These are phyloP conservation scores for Fusarium multiceps DNA, from an alignment of 2,329 filamentous ascomycete genomes.

Conservation along the genomic window DNA sequence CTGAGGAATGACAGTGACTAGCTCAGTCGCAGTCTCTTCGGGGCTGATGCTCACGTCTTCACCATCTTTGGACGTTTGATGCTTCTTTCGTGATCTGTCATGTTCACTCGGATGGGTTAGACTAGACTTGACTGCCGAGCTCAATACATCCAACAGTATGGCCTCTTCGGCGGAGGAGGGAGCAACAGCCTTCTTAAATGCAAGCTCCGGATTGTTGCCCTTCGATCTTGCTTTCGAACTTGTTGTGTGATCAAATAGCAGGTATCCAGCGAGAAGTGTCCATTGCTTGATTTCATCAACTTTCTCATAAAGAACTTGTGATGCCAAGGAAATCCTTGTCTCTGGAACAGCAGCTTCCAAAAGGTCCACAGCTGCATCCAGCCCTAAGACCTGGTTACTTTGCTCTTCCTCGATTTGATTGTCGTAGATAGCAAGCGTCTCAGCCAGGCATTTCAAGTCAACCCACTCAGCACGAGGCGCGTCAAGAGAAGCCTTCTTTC, in stretches of 20 bases:
- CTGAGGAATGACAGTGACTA: slow-evolving; percentile 83
- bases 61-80: slow-evolving; percentile 72
- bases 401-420: slow-evolving; percentile 71
- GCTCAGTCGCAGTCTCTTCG: slow-evolving; percentile 80
- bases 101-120: slow-evolving; percentile 75
- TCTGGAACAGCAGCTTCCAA: slow-evolving; percentile 75
- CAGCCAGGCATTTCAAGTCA: slow-evolving; percentile 88
- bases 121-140: slow-evolving; percentile 80
- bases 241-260: slow-evolving; percentile 89
- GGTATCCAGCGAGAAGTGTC: slow-evolving; percentile 88
- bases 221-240: slow-evolving; percentile 64
- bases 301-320: slow-evolving; percentile 85
- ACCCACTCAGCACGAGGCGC: slow-evolving; percentile 86
- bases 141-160: slow-evolving; percentile 87
- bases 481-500: slow-evolving; percentile 78
- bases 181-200: slow-evolving; percentile 77
- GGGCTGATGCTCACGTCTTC: slow-evolving; percentile 54
- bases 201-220: slow-evolving; percentile 65
- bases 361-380: slow-evolving; percentile 64
- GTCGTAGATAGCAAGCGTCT: slow-evolving; percentile 86
- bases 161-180: slow-evolving; percentile 82
- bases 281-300: slow-evolving; percentile 85
- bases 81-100: slow-evolving; percentile 68
- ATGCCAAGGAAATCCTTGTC: slow-evolving; percentile 85
- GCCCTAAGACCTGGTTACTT: slow-evolving; percentile 56